These are phyloP conservation scores for Penicillium concentricum DNA, from an alignment of 2,329 filamentous ascomycete species.

Conservation along the genomic window DNA sequence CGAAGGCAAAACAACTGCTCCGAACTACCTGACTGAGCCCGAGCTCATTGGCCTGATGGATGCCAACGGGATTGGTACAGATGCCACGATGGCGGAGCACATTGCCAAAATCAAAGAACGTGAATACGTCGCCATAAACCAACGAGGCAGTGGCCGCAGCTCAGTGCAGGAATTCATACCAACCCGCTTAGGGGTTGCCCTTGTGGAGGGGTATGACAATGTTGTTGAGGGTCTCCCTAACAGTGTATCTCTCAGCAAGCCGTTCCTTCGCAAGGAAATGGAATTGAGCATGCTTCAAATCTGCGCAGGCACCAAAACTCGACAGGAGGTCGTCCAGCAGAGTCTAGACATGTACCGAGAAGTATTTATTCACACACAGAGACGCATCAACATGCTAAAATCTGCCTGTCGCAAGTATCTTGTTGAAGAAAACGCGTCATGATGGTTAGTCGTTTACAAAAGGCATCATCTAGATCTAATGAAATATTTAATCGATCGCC, in stretches of 20 bases:
- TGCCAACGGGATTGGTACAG: slow-evolving; percentile 95
- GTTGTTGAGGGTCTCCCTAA: slow-evolving; percentile 78
- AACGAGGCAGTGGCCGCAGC: slow-evolving; percentile 50
- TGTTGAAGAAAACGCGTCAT: slow-evolving; percentile 36
- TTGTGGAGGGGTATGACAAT: slow-evolving; percentile 91
- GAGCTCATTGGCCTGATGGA: slow-evolving; percentile 97
- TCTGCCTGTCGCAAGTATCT: slow-evolving; percentile 60
- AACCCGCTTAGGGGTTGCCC: slow-evolving; percentile 82
- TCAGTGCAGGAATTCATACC: slow-evolving; percentile 83
- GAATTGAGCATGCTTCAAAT: slow-evolving; percentile 96
- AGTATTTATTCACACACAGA: slow-evolving; percentile 78
- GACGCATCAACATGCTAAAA: slow-evolving; percentile 66
- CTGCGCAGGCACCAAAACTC: slow-evolving; percentile 79
- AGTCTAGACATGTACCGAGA: slow-evolving; percentile 83
- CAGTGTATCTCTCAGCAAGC: slow-evolving; percentile 76
- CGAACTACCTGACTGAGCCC: slow-evolving; percentile 87
- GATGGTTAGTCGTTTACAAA: neutral
- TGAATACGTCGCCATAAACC: slow-evolving; percentile 73
- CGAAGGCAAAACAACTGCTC: slow-evolving; percentile 85
- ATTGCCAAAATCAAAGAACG: slow-evolving; percentile 93
- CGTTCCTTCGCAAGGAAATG: slow-evolving; percentile 96
- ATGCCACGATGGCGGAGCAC: slow-evolving; percentile 98
- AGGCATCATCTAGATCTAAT: neutral
- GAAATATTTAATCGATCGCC: neutral
- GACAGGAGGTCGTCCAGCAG: slow-evolving; percentile 72